Base-by-base conservation (phyloP, 257 asterid genomes). In the Petunia secreta region DNA sequence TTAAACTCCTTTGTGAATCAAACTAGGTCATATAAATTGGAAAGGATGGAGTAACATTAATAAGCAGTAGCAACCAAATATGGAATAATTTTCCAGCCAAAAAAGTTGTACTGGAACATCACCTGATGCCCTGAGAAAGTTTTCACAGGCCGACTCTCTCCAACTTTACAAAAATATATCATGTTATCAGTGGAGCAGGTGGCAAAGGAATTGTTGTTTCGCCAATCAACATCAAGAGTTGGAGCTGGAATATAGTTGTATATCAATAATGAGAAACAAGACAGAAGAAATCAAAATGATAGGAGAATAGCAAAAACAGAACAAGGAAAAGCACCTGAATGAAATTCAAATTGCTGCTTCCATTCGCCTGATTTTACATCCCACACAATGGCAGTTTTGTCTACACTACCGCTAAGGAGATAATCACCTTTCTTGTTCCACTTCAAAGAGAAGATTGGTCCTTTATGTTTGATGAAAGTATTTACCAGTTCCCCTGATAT, bases 371-470 rank as follows among this genome's bases (percentile, higher is more conserved):
- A 85, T 93, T 92, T 93, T 77, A 90, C 94, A 85, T 93, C 98
- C 99, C 99, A 95, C 69, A 92, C 98, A 82, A 95, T 94, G 63
- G 98, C 98, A 84, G 97, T 95, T 91, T 91, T 92, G 85, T 95
- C 99, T 65, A 93, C 96, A 83, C 98, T 93, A 77, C 99, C 99
- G 83, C 98, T 95, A 53, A 95, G 96, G 85, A 95, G 92, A 84
- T 82, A 95, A 87, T 93, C 97, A 57, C 99, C 99, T 85, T 93
- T 93, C 91, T 92, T 93, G 89, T 93, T 95, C 99, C 99, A 95
- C 93, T 93, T 95, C 87, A 95, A 88, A 76, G 98, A 93, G 91
- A 92, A 93, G 83, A 95, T 92, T 69, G 99, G 97, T 64, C 99
- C 99, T 82, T 93, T 93, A 85, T 95, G 99, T 85, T 91, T 95